Conservation (phyloP, 495 filamentous ascomycete genomes). For the Penicillium robsamsonii region DNA sequence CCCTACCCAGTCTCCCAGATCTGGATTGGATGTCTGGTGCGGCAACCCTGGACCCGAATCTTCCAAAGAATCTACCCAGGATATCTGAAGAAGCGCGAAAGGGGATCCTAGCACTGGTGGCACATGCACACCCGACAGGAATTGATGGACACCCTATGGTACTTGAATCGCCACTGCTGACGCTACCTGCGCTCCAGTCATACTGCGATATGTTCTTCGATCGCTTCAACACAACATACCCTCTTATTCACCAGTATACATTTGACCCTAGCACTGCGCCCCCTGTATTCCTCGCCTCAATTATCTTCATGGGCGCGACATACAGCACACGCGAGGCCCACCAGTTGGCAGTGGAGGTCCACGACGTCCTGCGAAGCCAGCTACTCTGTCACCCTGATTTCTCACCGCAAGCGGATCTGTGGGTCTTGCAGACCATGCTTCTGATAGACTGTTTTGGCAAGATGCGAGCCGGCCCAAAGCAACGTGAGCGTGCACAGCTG, state of each 20-base stretch:
- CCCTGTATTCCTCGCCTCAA: slow-evolving; percentile 46
- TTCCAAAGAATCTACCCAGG: slow-evolving; percentile 18
- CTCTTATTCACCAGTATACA: slow-evolving; percentile 51
- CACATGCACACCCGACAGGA: slow-evolving; percentile 36
- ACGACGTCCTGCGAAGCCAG: slow-evolving; percentile 46
- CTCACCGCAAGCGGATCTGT: slow-evolving; percentile 47
- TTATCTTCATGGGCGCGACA: slow-evolving; percentile 54
- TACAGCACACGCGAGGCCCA: slow-evolving; percentile 55
- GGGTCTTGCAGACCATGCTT: slow-evolving; percentile 56
- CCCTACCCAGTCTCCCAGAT: slow-evolving; percentile 15
- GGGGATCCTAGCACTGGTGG: slow-evolving; percentile 44
- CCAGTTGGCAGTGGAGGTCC: slow-evolving; percentile 51
- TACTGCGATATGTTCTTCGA: slow-evolving; percentile 56
- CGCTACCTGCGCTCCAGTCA: slow-evolving; percentile 43
- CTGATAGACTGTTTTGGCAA: slow-evolving; percentile 61
- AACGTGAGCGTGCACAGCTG: slow-evolving; percentile 54
- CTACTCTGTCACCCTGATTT: slow-evolving; percentile 45
- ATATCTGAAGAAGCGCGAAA: slow-evolving; percentile 36
- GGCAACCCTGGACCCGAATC: slow-evolving; percentile 10
- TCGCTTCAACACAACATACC: slow-evolving; percentile 55
- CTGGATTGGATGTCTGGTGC: slow-evolving; percentile 39
- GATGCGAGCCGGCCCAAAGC: slow-evolving; percentile 52
- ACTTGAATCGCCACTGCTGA: slow-evolving; percentile 47
- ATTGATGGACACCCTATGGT: slow-evolving; percentile 42
- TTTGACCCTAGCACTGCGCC: slow-evolving; percentile 49